phyloP scores from a whole-genome alignment of 768 basidiomycete genomes.

The Phylloporus arenicola region DNA sequence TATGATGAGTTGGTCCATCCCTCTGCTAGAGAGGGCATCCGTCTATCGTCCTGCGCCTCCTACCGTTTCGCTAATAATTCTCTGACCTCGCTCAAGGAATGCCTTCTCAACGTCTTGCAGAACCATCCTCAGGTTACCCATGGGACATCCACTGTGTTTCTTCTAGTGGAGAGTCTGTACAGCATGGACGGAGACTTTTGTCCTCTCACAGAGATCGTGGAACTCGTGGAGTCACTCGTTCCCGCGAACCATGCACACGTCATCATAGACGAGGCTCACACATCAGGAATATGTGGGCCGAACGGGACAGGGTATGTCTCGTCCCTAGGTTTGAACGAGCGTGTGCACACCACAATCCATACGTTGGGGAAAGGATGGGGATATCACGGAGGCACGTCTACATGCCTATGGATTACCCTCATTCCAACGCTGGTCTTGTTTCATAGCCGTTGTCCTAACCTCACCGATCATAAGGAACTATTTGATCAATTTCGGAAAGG shows the following conservation, averaged over 20 bases:
- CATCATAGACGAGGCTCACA: constrained; percentile 55
- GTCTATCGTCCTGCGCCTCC: constrained; percentile 28
- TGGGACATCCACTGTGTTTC: constrained; percentile 36
- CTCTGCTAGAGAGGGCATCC: constrained; percentile 47
- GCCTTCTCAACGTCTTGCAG: constrained; percentile 25
- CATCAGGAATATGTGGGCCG: constrained; percentile 48
- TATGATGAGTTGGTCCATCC: constrained; percentile 52
- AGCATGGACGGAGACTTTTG: constrained; percentile 58
- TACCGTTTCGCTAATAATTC: constrained; percentile 45
- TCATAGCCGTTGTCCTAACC: constrained; percentile 16
- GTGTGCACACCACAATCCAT: constrained; percentile 43
- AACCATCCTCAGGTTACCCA: constrained; percentile 16
- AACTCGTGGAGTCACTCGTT: constrained; percentile 32
- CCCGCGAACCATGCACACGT: constrained; percentile 38
- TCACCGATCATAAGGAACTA: constrained; percentile 14
- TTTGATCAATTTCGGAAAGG: constrained; percentile 17
- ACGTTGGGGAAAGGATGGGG: constrained; percentile 47
- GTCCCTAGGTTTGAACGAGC: constrained; percentile 38
- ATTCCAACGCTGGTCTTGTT: background rate
- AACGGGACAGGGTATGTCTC: constrained; percentile 41
- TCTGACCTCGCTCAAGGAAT: constrained; percentile 27
- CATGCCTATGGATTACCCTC: background rate
- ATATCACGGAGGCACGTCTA: constrained; percentile 13
- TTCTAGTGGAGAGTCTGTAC: constrained; percentile 52
- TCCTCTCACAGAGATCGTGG: constrained; percentile 40